Conservation (phyloP, 257 asterid genomes). For the Solanum rostratum region DNA sequence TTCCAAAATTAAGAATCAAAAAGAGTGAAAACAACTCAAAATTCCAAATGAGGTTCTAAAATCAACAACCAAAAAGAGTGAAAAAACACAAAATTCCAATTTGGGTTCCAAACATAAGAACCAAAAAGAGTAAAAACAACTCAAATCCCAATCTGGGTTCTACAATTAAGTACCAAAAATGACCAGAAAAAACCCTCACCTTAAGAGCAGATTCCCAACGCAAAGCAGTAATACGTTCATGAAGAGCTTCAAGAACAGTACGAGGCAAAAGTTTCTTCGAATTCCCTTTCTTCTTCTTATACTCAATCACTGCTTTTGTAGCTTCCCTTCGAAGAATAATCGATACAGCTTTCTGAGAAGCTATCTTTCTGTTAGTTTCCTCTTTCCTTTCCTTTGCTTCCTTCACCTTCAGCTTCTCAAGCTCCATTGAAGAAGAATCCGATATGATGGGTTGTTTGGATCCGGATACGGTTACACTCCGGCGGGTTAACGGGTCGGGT, state of each 20-base stretch:
- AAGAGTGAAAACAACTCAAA: background rate
- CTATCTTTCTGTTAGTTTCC: constrained; percentile 65
- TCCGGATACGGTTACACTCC: background rate
- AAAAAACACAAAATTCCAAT: background rate
- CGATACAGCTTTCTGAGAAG: constrained; percentile 79
- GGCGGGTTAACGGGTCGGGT: background rate
- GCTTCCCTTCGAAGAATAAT: constrained; percentile 85
- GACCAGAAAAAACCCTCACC: constrained; percentile 11
- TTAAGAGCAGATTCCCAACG: constrained; percentile 98
- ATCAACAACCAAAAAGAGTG: background rate
- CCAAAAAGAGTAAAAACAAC: background rate
- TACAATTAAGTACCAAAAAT: background rate
- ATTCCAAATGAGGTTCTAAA: background rate
- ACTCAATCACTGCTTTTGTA: constrained; percentile 61
- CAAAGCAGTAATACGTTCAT: constrained; percentile 82
- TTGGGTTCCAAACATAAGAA: background rate
- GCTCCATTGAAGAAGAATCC: constrained; percentile 5
- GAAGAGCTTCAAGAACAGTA: constrained; percentile 82
- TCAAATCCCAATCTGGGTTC: background rate
- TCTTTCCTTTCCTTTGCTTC: constrained; percentile 54
- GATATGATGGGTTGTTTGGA: constrained; percentile 3
- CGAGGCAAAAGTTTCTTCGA: constrained; percentile 63
- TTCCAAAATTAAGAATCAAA: background rate
- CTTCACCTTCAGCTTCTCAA: constrained; percentile 29
- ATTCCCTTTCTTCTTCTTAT: constrained; percentile 48